Base-by-base conservation (phyloP, 2,329 filamentous ascomycete genomes). In the Lachnellula occidentalis region DNA sequence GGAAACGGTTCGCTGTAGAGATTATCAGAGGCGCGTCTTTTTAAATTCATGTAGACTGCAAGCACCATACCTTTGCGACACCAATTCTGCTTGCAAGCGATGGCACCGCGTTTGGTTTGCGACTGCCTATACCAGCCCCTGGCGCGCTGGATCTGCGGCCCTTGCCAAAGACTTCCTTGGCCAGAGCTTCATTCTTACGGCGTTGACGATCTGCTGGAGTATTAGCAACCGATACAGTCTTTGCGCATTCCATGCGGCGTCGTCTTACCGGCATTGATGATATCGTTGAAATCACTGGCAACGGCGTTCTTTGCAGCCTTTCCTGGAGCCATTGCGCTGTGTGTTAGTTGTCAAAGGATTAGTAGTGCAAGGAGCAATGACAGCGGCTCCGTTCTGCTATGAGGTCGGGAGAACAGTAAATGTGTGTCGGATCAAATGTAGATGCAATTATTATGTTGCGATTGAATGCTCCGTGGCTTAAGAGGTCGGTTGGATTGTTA, bases 21-120 rank as follows among this genome's bases (percentile, higher is more conserved):
- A 58, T 46, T 14, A 34, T 46, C 50, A 64, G 61, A 56, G 27
- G 42, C 24, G 43, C 15, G 22, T 47, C 22, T 45, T 36, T 21
- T 34, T 27, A 45, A 12, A 42, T 42, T 11, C 17, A 21, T 19
- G 6, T 8, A 41, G 21, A 31, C 15, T 37, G 34, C 12, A 19
- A 15, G n/a, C 17, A 39, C 31, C 65, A 54, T 76, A 84, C 84
- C 81, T 91, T 91, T 65, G 81, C 83, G 48, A 91, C 77, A 39
- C 88, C 87, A 55, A 87, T 83, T 69, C 87, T 81, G 71, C 85
- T 88, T 53, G 87, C 82, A 49, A 91, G 79, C 3, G 82, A 82
- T 64, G 83, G 64, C 75, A 58, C 55, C 34, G 43, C 45, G 50
- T 78, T 67, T 57, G 72, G 68, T 65, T 75, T 81, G 54, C 74